Percentiles rank a stretch among this genome's conserved stretches.
These are phyloP conservation scores for Evernia prunastri DNA, from an alignment of 495 filamentous ascomycete species.

Conservation along the genomic window DNA sequence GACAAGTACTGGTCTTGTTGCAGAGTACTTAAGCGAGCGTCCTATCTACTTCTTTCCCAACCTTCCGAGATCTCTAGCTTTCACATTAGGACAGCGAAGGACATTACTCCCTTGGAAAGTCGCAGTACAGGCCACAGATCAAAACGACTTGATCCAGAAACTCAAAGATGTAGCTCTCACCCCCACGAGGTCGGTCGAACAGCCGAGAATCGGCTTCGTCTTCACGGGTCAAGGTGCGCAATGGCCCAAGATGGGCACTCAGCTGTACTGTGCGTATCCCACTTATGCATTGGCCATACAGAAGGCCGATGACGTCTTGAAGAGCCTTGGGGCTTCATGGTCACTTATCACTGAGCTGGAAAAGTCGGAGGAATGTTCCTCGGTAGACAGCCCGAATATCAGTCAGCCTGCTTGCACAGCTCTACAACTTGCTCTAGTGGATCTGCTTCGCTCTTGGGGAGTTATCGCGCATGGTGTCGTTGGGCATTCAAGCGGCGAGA, in stretches of 20 bases:
- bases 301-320: background rate
- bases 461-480: slow-evolving; percentile 24
- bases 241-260: slow-evolving; percentile 52
- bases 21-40: background rate
- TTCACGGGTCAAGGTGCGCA: slow-evolving; percentile 68
- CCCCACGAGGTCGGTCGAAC: slow-evolving; percentile 15
- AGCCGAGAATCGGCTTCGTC: slow-evolving; percentile 9
- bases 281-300: background rate
- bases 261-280: background rate
- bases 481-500: slow-evolving; percentile 40
- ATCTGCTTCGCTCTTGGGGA: slow-evolving; percentile 29
- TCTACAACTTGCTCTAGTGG: slow-evolving; percentile 46
- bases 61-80: slow-evolving; percentile 27
- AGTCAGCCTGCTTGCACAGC: slow-evolving; percentile 41
- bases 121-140: slow-evolving; percentile 15
- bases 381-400: slow-evolving; percentile 8
- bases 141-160: background rate
- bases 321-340: slow-evolving; percentile 8
- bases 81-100: slow-evolving; percentile 30
- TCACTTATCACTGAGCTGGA: slow-evolving; percentile 9
- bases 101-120: slow-evolving; percentile 28
- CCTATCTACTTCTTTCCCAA: background rate
- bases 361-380: slow-evolving; percentile 20
- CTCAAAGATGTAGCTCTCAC: slow-evolving; percentile 16
- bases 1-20: background rate